These are phyloP conservation scores for Cryptococcus floricola DNA, from an alignment of 1,284 basidiomycete genomes.

Conservation along the genomic window DNA sequence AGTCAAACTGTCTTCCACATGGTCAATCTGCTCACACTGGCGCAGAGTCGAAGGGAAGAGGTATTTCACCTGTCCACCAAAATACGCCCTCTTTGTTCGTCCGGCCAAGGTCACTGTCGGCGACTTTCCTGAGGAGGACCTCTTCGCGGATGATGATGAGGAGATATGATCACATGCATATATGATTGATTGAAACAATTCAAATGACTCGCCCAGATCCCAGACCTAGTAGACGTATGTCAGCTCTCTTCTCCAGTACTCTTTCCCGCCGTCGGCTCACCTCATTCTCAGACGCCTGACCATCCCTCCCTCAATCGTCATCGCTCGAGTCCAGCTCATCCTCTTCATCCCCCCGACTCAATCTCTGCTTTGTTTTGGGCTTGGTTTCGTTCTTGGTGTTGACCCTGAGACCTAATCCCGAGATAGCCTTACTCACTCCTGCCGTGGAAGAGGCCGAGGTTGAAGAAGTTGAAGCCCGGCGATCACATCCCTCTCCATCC, in stretches of 20 bases:
- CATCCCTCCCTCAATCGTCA: background rate
- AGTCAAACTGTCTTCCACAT: constrained; percentile 38
- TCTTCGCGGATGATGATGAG: constrained; percentile 61
- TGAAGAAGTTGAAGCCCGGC: background rate
- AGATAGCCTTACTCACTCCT: background rate
- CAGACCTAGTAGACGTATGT: too few species aligned
- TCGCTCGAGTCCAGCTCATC: background rate
- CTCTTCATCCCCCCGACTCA: background rate
- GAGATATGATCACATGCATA: constrained; percentile 59
- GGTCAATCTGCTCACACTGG: background rate
- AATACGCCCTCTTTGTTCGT: constrained; percentile 82
- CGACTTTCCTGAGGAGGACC: constrained; percentile 78
- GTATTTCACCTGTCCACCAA: constrained; percentile 76
- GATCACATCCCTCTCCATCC: background rate
- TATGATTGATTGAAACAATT: background rate
- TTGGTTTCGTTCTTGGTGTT: too few species aligned
- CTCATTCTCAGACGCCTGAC: background rate
- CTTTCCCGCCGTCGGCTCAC: background rate
- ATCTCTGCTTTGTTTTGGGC: background rate
- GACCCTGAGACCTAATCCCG: too few species aligned
- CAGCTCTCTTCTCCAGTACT: background rate
- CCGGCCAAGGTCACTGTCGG: constrained; percentile 78
- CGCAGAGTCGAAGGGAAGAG: constrained; percentile 75
- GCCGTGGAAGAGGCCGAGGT: background rate
- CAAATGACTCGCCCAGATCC: too few species aligned